These are phyloP conservation scores for Tulasnella sp. DNA, from an alignment of 768 basidiomycete genomes.

Conservation along the genomic window DNA sequence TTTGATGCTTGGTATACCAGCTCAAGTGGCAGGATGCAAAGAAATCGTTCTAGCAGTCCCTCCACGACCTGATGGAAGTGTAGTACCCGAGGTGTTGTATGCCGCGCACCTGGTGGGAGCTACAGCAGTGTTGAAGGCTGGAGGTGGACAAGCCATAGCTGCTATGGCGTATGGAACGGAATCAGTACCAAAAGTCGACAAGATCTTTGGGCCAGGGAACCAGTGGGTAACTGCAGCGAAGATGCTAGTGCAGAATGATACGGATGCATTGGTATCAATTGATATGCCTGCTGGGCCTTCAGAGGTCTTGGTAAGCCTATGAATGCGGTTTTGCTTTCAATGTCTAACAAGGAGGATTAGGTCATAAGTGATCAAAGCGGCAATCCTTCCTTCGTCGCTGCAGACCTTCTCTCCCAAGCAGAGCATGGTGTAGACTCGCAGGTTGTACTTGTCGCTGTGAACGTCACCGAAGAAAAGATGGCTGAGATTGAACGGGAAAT, in stretches of 20 bases:
- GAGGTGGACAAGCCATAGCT: conserved; percentile 91
- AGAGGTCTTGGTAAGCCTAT: conserved; percentile 84
- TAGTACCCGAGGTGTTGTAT: conserved; percentile 96
- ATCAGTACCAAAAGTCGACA: conserved; percentile 94
- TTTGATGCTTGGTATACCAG: conserved; percentile 94
- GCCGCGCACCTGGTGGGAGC: conserved; percentile 87
- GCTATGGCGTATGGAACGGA: conserved; percentile 95
- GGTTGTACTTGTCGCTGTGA: conserved; percentile 80
- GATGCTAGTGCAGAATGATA: conserved; percentile 98
- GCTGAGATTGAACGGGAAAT: conserved; percentile 72
- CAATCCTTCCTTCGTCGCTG: conserved; percentile 83
- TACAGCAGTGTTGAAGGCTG: conserved; percentile 81
- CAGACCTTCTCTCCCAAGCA: conserved; percentile 93
- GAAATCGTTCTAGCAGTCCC: conserved; percentile 91
- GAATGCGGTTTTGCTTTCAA: background rate
- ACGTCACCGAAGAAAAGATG: conserved; percentile 48
- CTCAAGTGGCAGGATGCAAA: conserved; percentile 90
- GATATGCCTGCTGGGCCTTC: conserved; percentile 99
- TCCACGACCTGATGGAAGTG: conserved; percentile 81
- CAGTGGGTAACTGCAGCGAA: conserved; percentile 99
- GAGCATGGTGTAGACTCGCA: conserved; percentile 98
- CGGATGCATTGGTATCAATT: conserved; percentile 88
- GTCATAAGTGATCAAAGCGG: conserved; percentile 86
- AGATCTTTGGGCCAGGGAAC: conserved; percentile 98
- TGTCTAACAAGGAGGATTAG: conserved; percentile 30